These are phyloP conservation scores for Phoenix roebelenii DNA, from an alignment of 176 grass and related monocot species.

Conservation along the genomic window DNA sequence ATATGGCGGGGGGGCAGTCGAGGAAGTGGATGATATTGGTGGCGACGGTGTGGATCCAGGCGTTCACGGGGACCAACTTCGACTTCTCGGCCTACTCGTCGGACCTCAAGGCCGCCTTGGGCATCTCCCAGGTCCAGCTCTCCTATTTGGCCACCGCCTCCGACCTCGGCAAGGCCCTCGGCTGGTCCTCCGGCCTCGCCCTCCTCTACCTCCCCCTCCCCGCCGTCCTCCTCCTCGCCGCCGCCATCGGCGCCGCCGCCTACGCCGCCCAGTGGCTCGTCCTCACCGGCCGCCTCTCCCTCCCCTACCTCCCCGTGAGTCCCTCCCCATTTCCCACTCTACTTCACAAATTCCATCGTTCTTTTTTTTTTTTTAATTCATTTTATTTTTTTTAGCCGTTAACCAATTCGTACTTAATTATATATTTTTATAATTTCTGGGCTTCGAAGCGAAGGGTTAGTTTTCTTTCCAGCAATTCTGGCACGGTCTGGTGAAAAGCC, in stretches of 20 bases:
- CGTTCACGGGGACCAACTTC: conserved; percentile 90
- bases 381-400: not conserved
- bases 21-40: conserved; percentile 64
- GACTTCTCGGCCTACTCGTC: conserved; percentile 97
- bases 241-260: conserved; percentile 42
- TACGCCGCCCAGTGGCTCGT: conserved; percentile 56
- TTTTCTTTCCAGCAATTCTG: no score
- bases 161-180: conserved; percentile 77
- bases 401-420: not conserved
- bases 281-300: conserved; percentile 20
- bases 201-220: conserved; percentile 62
- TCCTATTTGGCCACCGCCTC: conserved; percentile 83
- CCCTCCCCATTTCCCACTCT: not conserved
- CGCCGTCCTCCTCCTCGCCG: conserved; percentile 48
- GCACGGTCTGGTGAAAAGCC: no score
- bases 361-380: not conserved
- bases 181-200: conserved; percentile 75
- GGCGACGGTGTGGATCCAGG: conserved; percentile 81
- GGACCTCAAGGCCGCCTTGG: conserved; percentile 47
- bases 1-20: conserved; percentile 2
- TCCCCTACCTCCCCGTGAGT: conserved; percentile 59
- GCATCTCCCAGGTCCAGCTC: conserved; percentile 68
- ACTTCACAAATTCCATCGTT: not conserved
- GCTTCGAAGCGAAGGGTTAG: no score
- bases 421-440: not conserved